Evolutionary conservation across 352 stramenopile genomes (phyloP).

Genomic region (Phytopythium kandeliae): DNA sequence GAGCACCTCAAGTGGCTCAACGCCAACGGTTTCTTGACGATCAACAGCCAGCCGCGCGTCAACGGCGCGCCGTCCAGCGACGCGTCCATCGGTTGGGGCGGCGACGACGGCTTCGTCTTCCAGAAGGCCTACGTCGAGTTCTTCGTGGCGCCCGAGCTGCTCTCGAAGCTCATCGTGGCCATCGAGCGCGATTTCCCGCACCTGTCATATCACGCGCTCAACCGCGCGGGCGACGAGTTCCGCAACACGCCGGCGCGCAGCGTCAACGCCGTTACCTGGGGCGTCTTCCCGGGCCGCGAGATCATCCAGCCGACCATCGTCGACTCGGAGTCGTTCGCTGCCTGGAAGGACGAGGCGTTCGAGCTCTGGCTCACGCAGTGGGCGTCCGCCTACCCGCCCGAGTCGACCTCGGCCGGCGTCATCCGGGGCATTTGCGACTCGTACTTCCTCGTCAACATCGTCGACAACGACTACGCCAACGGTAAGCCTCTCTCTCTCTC

Average conservation of each 20-base stretch:
- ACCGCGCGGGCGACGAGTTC: conserved; percentile 59
- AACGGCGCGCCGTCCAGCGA: conserved; percentile 91
- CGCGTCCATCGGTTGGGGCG: conserved; percentile 93
- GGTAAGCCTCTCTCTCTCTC: conserved; percentile 16
- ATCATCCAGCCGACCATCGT: conserved; percentile 96
- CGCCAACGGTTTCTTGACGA: conserved; percentile 91
- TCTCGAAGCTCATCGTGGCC: conserved; percentile 52
- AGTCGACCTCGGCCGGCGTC: conserved; percentile 45
- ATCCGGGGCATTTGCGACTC: conserved; percentile 91
- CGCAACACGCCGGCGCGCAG: conserved; percentile 73
- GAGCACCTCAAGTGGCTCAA: conserved; percentile 85
- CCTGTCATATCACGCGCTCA: conserved; percentile 77
- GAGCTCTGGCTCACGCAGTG: conserved; percentile 96
- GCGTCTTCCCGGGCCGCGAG: conserved; percentile 93
- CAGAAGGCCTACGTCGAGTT: conserved; percentile 99
- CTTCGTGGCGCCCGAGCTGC: conserved; percentile 89
- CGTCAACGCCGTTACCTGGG: conserved; percentile 97
- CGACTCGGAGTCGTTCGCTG: conserved; percentile 93
- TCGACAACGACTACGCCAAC: conserved; percentile 97
- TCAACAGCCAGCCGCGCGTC: conserved; percentile 91
- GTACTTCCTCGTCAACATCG: conserved; percentile 97
- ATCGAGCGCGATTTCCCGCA: conserved; percentile 60
- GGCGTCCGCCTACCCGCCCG: conserved; percentile 93
- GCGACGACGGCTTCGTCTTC: conserved; percentile 93
- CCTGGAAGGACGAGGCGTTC: conserved; percentile 97